Conservation (phyloP, 768 basidiomycete species). For the Auricularia sp. region DNA sequence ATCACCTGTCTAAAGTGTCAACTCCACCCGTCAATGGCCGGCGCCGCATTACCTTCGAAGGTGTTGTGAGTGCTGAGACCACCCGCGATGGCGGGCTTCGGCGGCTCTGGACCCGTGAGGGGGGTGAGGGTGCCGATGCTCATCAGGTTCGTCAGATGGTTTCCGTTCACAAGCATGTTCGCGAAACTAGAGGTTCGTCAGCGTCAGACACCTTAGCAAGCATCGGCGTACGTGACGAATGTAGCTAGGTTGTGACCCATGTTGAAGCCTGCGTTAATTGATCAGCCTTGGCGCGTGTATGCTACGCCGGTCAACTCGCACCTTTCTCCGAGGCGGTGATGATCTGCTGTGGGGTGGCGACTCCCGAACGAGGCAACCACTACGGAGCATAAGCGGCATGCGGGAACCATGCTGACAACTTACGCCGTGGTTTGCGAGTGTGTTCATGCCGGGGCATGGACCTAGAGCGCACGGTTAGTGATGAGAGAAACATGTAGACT, state of each 20-base stretch:
- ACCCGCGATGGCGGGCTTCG: neutral
- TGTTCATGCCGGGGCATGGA: constrained; percentile 8
- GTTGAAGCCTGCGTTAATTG: constrained; percentile 1
- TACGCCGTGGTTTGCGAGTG: constrained; percentile 7
- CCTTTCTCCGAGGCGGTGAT: constrained; percentile 3
- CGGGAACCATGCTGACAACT: neutral
- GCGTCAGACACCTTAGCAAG: neutral
- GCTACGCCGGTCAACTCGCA: neutral
- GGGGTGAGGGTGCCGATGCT: constrained; percentile 5
- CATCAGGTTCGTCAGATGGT: constrained; percentile 4
- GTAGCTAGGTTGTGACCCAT: constrained; percentile 4
- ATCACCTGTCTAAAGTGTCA: constrained; percentile 2
- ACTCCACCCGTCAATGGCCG: neutral
- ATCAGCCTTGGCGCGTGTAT: too few relatives aligned
- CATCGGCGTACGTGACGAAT: constrained; percentile 2
- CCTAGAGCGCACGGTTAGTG: neutral
- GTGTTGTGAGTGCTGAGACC: constrained; percentile 1
- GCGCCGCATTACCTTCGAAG: constrained; percentile 5
- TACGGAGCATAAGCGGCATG: neutral
- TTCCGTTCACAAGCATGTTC: constrained; percentile 2
- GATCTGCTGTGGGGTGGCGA: constrained; percentile 5
- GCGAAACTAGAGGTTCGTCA: neutral
- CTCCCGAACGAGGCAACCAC: constrained; percentile 5
- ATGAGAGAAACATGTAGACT: neutral
- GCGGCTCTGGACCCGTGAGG: neutral